A percentile compares a stretch with the other conserved stretches of the same genome.
These are phyloP conservation scores for Leccinum pachyderme DNA, from an alignment of 1,284 basidiomycete species.

Conservation along the genomic window DNA sequence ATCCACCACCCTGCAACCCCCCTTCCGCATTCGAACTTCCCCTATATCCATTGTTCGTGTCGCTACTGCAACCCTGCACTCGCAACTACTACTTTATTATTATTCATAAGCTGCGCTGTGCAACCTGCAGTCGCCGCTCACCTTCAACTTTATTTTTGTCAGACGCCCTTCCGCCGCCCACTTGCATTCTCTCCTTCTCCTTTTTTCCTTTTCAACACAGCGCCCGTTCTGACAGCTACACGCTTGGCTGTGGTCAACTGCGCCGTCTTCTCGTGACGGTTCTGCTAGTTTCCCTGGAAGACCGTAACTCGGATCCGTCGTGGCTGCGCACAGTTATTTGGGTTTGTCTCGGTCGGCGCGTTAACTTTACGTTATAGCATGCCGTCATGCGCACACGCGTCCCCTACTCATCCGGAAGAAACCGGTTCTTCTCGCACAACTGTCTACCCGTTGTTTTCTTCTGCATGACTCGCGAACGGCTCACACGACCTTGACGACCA, in stretches of 20 bases:
- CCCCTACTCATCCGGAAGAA: constrained; percentile 10
- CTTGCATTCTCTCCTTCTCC: neutral
- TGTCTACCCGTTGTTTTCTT: neutral
- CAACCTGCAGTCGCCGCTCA: neutral
- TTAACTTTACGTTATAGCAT: neutral
- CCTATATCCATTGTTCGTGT: neutral
- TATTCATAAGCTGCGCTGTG: neutral
- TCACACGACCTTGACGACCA: constrained; percentile 14
- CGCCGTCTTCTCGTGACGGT: neutral
- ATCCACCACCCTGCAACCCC: neutral
- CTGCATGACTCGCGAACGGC: neutral
- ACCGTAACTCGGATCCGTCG: neutral
- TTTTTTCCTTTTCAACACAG: neutral
- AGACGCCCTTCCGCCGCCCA: neutral
- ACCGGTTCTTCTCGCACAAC: constrained; percentile 17
- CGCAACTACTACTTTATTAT: neutral
- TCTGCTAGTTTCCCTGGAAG: neutral
- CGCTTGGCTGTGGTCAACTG: neutral
- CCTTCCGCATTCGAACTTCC: neutral
- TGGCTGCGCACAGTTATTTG: neutral
- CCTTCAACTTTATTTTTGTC: neutral
- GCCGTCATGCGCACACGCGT: constrained; percentile 8
- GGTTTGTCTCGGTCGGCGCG: neutral
- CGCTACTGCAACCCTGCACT: too few relatives aligned
- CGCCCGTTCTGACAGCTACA: neutral